Percentiles rank a stretch among this genome's conserved stretches.
These are phyloP conservation scores for Colletotrichum phormii DNA, from an alignment of 2,329 filamentous ascomycete genomes.

Conservation along the genomic window DNA sequence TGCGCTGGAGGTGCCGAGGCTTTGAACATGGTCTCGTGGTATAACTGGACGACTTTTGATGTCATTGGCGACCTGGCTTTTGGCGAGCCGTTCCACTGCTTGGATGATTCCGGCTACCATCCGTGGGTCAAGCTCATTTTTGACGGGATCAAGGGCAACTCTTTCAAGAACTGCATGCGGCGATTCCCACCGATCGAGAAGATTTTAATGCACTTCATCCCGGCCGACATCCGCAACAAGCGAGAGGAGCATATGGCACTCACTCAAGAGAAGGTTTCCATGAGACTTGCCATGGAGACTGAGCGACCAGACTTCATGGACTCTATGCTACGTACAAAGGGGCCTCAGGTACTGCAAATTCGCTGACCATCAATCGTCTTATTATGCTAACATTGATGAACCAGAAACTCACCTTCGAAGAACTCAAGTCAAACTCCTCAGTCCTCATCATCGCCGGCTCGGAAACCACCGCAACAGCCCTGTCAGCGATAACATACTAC, in stretches of 20 bases:
- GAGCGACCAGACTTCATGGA: conserved; percentile 26
- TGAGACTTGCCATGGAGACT: neutral
- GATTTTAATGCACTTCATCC: neutral
- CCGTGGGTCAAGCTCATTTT: conserved; percentile 33
- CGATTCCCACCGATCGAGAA: neutral
- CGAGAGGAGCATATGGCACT: conserved; percentile 3
- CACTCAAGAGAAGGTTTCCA: neutral
- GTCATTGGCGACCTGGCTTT: conserved; percentile 39
- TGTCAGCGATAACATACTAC: conserved; percentile 19
- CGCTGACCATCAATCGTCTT: too few relatives aligned
- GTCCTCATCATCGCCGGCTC: conserved; percentile 22
- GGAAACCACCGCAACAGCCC: conserved; percentile 26
- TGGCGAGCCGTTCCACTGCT: conserved; percentile 38
- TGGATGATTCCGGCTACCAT: conserved; percentile 32
- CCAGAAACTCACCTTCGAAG: conserved; percentile 22
- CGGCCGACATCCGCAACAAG: neutral
- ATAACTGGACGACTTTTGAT: conserved; percentile 36
- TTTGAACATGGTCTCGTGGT: conserved; percentile 37
- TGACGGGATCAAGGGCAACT: conserved; percentile 20
- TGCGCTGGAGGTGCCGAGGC: neutral
- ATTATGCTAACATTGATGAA: too few relatives aligned
- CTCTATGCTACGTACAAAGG: conserved; percentile 25
- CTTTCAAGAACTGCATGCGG: neutral
- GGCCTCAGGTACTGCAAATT: neutral
- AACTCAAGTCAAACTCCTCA: conserved; percentile 28